Evolutionary conservation across 192 early-diverging fungal species (phyloP), one percentile per base, ranked within the genome.

Genomic region (Pilaira anomala): DNA sequence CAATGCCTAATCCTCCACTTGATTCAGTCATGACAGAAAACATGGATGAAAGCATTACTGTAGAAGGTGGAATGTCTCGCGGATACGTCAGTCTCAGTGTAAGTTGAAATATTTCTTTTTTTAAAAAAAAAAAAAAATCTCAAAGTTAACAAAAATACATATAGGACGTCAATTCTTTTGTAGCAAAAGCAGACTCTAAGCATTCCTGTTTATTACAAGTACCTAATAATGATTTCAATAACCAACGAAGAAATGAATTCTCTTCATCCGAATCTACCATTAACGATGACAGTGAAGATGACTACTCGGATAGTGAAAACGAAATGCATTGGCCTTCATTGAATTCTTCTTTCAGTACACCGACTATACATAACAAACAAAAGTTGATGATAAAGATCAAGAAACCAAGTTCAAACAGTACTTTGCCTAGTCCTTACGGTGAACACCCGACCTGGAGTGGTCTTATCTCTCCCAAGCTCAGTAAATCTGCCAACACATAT

Each of bases 81-180:
- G 62, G 50, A 11, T 63, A 53, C 51, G 66, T 68, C 26, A 68
- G 66, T 46, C 40, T 68, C 14, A 68, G 60, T 52, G 66, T 68
- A 68, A 68, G 66, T 68, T 36, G 33, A 36, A 36, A 58, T 24
- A 14, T 25, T 6, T 12, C 9, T 9, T 21, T 40, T 1, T 45
- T 12, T 45, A 45, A 56, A 21, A 40, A n/a, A 3, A 16, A 8
- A 52, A 63, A n/a, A 53, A 30, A 16, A 30, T 18, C 8, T 13
- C 16, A 5, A 39, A 8, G 6, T 6, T 3, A 28, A 24, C 22
- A 22, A n/a, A 48, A 26, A 26, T 46, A 13, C 3, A 7, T 60
- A 3, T 65, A 72, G 70, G 70, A 72, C 62, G 64, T 72, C 50
- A 72, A 72, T 50, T 59, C 70, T 16, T 66, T 66, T 66, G 70